Conservation (phyloP, 345 rosid genomes). For the Acer yangbiense region DNA sequence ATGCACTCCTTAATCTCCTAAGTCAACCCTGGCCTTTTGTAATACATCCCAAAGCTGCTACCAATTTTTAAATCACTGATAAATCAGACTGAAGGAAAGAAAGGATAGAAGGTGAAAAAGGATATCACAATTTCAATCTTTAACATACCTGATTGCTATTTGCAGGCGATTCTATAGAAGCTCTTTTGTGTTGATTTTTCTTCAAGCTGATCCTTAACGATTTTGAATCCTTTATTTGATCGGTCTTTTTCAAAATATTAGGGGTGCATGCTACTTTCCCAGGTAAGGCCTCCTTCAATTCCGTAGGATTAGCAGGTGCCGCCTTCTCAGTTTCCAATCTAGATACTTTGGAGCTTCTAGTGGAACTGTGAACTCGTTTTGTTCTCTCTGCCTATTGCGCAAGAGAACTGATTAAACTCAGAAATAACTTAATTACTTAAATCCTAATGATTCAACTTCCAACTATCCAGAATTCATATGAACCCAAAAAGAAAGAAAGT, state of each 20-base stretch:
- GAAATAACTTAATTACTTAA: background rate
- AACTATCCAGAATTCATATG: background rate
- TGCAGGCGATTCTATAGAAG: conserved; percentile 31
- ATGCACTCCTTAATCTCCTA: background rate
- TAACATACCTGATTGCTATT: conserved; percentile 40
- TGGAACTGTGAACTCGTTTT: conserved; percentile 35
- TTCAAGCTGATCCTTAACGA: conserved; percentile 21
- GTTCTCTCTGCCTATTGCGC: conserved; percentile 44
- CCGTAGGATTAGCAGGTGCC: conserved; percentile 21
- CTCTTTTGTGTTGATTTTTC: conserved; percentile 31
- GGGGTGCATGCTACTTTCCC: conserved; percentile 25
- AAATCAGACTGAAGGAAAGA: background rate
- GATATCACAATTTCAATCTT: background rate
- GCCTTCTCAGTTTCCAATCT: conserved; percentile 36
- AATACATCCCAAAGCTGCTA: conserved; percentile 5
- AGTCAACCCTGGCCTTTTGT: conserved; percentile 2
- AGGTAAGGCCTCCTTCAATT: conserved; percentile 28
- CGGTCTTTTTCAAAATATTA: conserved; percentile 22
- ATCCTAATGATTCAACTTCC: background rate
- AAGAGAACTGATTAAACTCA: conserved; percentile 1
- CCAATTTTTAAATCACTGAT: background rate
- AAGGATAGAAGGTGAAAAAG: background rate
- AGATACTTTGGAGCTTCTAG: conserved; percentile 36
- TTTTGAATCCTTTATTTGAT: conserved; percentile 25
- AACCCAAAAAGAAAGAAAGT: background rate